Evolutionary conservation across 495 filamentous ascomycete species (phyloP).

Genomic region (Penicillium goetzii): DNA sequence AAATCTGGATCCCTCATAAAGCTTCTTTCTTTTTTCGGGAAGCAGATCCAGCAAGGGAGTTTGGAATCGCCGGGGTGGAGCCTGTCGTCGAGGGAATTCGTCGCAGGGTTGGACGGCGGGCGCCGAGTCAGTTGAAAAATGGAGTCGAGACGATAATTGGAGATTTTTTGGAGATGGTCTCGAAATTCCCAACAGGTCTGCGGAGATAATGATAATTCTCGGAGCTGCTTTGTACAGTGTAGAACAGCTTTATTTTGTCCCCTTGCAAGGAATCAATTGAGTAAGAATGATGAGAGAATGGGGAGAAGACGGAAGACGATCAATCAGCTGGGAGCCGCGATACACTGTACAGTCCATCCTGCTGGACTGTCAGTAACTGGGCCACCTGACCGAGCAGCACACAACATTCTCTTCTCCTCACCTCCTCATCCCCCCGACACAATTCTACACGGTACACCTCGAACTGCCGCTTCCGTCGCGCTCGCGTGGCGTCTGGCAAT

Average conservation of each 20-base stretch:
- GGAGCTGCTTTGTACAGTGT: neutral
- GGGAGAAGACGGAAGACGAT: neutral
- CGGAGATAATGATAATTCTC: constrained; percentile 20
- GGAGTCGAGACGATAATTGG: neutral
- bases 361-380: neutral
- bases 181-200: constrained; percentile 9
- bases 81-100: neutral
- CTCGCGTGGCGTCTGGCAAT: constrained; percentile 16
- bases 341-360: constrained; percentile 21
- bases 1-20: constrained; percentile 40
- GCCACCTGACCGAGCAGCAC: neutral
- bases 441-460: constrained; percentile 31
- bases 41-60: constrained; percentile 31
- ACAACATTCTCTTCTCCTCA: constrained; percentile 2
- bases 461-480: constrained; percentile 23
- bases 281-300: constrained; percentile 1
- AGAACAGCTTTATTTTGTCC: neutral
- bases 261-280: neutral
- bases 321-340: constrained; percentile 12
- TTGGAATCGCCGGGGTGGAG: constrained; percentile 15
- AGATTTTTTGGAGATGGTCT: no score
- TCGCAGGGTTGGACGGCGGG: constrained; percentile 13
- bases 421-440: neutral
- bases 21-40: constrained; percentile 39
- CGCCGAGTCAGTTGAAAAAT: constrained; percentile 17